Evolutionary conservation across 441 rosid species (phyloP).

Genomic region (Biscutella auriculata): DNA sequence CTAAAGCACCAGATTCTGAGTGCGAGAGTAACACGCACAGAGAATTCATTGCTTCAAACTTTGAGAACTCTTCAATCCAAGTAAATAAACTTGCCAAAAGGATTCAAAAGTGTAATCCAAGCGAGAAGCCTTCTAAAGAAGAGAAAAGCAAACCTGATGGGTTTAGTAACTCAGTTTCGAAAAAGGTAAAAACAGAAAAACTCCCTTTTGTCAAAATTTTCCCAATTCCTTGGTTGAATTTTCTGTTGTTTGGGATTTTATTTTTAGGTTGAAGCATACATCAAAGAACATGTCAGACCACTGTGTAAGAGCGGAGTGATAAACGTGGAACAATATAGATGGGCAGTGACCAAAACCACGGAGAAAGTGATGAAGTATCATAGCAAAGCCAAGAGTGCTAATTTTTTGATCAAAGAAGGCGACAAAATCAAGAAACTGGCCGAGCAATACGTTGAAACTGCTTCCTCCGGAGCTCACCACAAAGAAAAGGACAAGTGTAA

Average conservation of each 20-base stretch:
- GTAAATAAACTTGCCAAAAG: conserved; percentile 19
- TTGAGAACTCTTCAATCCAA: conserved; percentile 23
- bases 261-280: conserved; percentile 74
- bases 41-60: conserved; percentile 13
- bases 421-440: conserved; percentile 97
- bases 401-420: conserved; percentile 87
- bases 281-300: conserved; percentile 95
- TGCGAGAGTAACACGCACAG: conserved; percentile 19
- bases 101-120: conserved; percentile 20
- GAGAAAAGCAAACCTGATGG: conserved; percentile 27
- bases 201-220: no score
- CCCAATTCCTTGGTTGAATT: neutral
- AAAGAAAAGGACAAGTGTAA: conserved; percentile 28
- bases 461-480: conserved; percentile 32
- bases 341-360: conserved; percentile 82
- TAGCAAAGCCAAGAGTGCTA: conserved; percentile 68
- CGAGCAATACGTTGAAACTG: conserved; percentile 82
- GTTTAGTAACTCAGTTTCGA: conserved; percentile 30
- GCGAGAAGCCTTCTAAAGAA: conserved; percentile 27
- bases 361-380: conserved; percentile 95
- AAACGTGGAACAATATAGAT: conserved; percentile 69
- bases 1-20: conserved; percentile 26
- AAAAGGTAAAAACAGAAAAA: conserved; percentile 42
- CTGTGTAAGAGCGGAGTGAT: conserved; percentile 87
- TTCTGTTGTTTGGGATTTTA: neutral